These are phyloP conservation scores for Ceriops zippeliana DNA, from an alignment of 345 rosid genomes.

Conservation along the genomic window DNA sequence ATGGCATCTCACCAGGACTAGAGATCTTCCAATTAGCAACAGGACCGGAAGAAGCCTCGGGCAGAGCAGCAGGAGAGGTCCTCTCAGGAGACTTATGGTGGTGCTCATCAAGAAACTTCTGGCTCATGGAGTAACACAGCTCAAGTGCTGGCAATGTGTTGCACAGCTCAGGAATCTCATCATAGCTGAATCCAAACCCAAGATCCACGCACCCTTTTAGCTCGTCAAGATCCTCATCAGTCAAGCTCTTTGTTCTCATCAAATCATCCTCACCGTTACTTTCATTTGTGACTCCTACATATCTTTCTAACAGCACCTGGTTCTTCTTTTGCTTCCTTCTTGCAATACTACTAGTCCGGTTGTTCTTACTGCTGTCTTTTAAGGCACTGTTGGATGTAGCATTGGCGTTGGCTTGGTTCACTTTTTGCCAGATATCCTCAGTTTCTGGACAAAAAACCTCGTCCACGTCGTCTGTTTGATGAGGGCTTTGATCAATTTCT, in stretches of 20 bases:
- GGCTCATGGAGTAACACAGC: constrained; percentile 93
- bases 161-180: constrained; percentile 95
- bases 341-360: constrained; percentile 2
- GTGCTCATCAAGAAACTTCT: constrained; percentile 74
- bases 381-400: neutral
- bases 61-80: constrained; percentile 19
- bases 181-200: constrained; percentile 85
- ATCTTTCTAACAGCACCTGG: constrained; percentile 82
- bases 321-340: constrained; percentile 53
- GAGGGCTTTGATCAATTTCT: neutral
- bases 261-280: constrained; percentile 48
- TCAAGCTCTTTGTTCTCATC: constrained; percentile 81
- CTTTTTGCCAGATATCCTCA: constrained; percentile 17
- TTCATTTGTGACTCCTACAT: constrained; percentile 40
- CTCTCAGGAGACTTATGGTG: constrained; percentile 52
- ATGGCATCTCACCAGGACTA: constrained; percentile 61
- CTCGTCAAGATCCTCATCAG: constrained; percentile 91
- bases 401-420: constrained; percentile 10
- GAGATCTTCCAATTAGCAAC: constrained; percentile 94
- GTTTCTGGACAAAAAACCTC: constrained; percentile 11
- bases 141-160: constrained; percentile 94
- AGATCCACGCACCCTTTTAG: constrained; percentile 94
- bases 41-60: constrained; percentile 46
- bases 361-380: neutral
- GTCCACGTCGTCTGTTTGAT: neutral